Percentiles rank a stretch among this genome's conserved stretches.
Conservation (phyloP, 768 basidiomycete species). For the Kwoniella europaea region DNA sequence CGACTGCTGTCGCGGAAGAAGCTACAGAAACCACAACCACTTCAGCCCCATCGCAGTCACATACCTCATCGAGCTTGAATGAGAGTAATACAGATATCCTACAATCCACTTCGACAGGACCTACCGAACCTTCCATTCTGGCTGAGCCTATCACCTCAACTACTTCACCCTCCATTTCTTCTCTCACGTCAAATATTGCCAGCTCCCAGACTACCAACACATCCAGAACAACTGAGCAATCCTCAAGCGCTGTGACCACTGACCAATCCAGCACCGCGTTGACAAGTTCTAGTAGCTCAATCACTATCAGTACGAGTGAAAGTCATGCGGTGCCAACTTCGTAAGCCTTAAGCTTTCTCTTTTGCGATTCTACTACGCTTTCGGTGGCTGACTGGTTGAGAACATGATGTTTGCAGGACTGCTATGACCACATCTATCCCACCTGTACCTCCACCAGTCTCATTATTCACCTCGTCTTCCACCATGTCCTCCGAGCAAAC, state of each 20-base stretch:
- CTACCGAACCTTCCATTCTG: no score
- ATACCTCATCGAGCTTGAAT: no score
- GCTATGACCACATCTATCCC: not conserved
- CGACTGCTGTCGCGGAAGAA: not conserved
- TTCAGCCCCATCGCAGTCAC: no score
- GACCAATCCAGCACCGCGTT: not conserved
- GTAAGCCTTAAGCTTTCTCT: no score
- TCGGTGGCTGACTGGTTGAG: no score
- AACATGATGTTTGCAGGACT: not conserved
- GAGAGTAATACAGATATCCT: no score
- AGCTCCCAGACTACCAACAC: not conserved
- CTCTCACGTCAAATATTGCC: not conserved
- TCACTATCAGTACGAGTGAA: not conserved
- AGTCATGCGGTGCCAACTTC: not conserved
- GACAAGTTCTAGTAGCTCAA: not conserved
- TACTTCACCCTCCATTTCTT: not conserved
- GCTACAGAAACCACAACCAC: no score
- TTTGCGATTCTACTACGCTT: no score
- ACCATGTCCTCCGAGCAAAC: not conserved
- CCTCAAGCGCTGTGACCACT: not conserved
- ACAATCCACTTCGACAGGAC: no score
- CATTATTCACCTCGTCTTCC: not conserved
- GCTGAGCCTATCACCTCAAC: not conserved
- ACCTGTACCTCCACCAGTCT: not conserved
- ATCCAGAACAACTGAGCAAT: not conserved